phyloP scores from a whole-genome alignment of 2,329 filamentous ascomycete species.

The Coniella vitis region DNA sequence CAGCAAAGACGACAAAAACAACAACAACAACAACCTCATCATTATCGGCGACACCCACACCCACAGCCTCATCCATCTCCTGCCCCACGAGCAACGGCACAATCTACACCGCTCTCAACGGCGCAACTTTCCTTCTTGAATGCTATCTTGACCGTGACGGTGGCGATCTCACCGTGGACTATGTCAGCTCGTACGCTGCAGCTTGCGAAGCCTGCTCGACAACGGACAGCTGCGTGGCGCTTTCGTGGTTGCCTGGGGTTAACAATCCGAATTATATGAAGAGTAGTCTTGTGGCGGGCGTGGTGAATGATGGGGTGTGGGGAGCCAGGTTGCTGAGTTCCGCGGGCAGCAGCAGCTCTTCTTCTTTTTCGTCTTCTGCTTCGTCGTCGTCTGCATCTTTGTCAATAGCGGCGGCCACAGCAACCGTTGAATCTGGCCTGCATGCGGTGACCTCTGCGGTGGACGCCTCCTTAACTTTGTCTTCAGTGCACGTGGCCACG shows the following conservation, averaged over 20 bases:
- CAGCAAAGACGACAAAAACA: too few relatives aligned
- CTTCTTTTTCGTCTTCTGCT: background rate
- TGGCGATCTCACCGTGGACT: slow-evolving; percentile 8
- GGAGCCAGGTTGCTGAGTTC: slow-evolving; percentile 8
- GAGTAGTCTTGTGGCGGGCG: slow-evolving; percentile 1
- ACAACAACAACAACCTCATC: background rate
- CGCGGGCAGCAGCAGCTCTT: background rate
- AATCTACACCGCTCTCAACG: slow-evolving; percentile 9
- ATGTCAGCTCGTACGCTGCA: slow-evolving; percentile 10
- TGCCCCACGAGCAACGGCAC: slow-evolving; percentile 9
- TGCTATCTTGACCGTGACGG: slow-evolving; percentile 14
- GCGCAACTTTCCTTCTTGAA: slow-evolving; percentile 13
- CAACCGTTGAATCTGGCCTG: too few relatives aligned
- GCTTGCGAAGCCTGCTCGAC: slow-evolving; percentile 14
- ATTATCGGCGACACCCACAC: background rate
- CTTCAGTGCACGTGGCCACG: too few relatives aligned
- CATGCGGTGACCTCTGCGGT: too few relatives aligned
- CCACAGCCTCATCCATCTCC: slow-evolving; percentile 6
- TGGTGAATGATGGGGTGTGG: slow-evolving; percentile 9
- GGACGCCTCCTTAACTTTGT: too few relatives aligned
- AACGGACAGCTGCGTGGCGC: slow-evolving; percentile 9
- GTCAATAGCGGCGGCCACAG: too few relatives aligned
- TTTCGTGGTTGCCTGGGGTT: slow-evolving; percentile 11
- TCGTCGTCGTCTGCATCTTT: too few relatives aligned
- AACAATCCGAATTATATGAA: slow-evolving; percentile 15